Base-by-base conservation (phyloP, 1,284 basidiomycete genomes). In the Pisolithus thermaeus region DNA sequence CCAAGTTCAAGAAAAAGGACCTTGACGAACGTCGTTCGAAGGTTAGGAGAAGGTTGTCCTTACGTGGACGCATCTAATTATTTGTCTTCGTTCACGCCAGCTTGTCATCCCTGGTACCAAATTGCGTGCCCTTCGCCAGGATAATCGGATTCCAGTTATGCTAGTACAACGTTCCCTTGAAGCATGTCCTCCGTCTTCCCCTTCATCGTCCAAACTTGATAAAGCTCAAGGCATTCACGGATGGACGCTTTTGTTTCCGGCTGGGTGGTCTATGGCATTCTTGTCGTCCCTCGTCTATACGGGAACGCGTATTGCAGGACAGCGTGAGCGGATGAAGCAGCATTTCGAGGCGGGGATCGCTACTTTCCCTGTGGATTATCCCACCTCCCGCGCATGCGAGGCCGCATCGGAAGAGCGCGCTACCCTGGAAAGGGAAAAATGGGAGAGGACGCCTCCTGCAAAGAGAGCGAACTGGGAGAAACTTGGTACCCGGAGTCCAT, bases 181-280 rank as follows among this genome's bases (percentile, higher is more conserved):
- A 56, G 60, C 69, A 20, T 46, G 47, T 47, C 25, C 44, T 3
- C 41, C 64, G 7, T 58, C 62, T 12, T 53, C 69, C 42, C 41
- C 20, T n/a, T 66, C 48, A 55, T 52, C 53, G 3, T 56, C 57
- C 14, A 49, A 52, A 4, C 56, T 58, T 14, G 50, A 52, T 35
- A 49, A 53, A 4, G 58, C 59, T 16, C 68, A 69, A 55, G 70
- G 76, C 0, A 72, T 91, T 32, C 83, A 93, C 59, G 92, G 92
- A 35, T 96, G 87, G 85, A 91, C 84, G 2, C 70, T 97, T 5
- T 72, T 95, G 25, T 68, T 95, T 30, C 93, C 94, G 1, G 74
- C 81, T 1, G 90, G 90, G 8, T 97, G 92, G 92, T 77, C 80
- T 1, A 93, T 92, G 85, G 75, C 92, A 1, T 90, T 97, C 68